These are phyloP conservation scores for Kluyveromyces aestuarii DNA, from an alignment of 805 yeast species.

Conservation along the genomic window DNA sequence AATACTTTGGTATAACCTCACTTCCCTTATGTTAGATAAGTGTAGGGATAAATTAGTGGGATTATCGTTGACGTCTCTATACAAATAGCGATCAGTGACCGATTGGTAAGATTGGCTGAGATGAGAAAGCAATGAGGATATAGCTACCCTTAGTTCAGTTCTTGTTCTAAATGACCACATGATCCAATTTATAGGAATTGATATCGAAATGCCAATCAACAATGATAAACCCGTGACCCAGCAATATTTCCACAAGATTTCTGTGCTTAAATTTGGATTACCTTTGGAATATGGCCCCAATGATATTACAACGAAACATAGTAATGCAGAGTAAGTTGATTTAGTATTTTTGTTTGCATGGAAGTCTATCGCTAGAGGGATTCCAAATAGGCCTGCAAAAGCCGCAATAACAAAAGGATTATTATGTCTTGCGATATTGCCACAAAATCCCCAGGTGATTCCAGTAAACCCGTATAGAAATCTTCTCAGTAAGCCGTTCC, in stretches of 20 bases:
- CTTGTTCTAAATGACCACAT: conserved; percentile 42
- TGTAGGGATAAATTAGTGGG: conserved; percentile 38
- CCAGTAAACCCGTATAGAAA: conserved; percentile 31
- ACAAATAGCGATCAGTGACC: conserved; percentile 39
- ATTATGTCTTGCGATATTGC: conserved; percentile 31
- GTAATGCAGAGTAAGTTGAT: conserved; percentile 33
- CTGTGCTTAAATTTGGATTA: conserved; percentile 9
- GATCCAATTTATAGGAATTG: conserved; percentile 35
- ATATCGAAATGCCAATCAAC: conserved; percentile 30
- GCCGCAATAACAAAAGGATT: conserved; percentile 33
- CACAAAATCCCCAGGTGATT: conserved; percentile 41
- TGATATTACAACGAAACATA: conserved; percentile 34
- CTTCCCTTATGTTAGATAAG: conserved; percentile 38
- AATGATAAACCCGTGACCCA: conserved; percentile 35
- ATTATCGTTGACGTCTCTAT: conserved; percentile 38
- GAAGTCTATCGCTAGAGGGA: conserved; percentile 28
- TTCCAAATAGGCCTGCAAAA: conserved; percentile 31
- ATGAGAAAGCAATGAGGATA: conserved; percentile 33
- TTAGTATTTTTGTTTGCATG: conserved; percentile 34
- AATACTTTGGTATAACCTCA: conserved; percentile 37
- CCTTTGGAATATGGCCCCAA: conserved; percentile 24
- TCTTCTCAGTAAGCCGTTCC: conserved; percentile 30
- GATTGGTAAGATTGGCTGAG: conserved; percentile 39
- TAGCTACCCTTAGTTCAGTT: conserved; percentile 32
- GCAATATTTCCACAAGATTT: conserved; percentile 28